Conservation (phyloP, 129 eudicot genomes). For the Artemisia annua region DNA sequence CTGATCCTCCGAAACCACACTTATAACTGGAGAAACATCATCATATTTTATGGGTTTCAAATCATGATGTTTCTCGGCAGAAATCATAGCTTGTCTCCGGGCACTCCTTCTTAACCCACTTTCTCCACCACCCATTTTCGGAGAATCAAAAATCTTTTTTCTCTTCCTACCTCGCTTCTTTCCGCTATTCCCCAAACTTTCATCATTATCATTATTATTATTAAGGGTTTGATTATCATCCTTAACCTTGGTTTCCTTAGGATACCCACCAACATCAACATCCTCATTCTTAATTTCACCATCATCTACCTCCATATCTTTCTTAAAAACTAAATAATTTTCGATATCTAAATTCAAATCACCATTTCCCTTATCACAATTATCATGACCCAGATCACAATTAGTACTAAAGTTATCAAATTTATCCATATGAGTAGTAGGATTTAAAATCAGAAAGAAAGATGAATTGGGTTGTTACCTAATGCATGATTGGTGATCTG, state of each 20-base stretch:
- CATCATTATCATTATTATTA: conserved; percentile 21
- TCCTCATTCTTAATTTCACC: conserved; percentile 36
- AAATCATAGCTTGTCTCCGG: conserved; percentile 46
- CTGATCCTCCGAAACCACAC: conserved; percentile 56
- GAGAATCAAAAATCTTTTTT: conserved; percentile 36
- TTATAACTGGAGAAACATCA: conserved; percentile 45
- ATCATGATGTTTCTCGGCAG: conserved; percentile 36
- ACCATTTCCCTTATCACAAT: conserved; percentile 24
- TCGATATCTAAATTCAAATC: conserved; percentile 81
- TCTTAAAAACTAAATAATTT: conserved; percentile 32
- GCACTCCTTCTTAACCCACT: conserved; percentile 83
- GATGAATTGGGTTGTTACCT: too few species aligned
- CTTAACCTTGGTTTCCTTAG: conserved; percentile 13
- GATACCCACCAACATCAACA: conserved; percentile 34
- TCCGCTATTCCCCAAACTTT: conserved; percentile 32
- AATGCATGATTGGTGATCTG: too few species aligned
- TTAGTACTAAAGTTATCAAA: conserved; percentile 15
- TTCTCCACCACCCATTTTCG: conserved; percentile 24
- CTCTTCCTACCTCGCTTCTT: conserved; percentile 55
- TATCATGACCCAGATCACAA: conserved; percentile 2
- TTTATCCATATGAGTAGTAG: conserved; percentile 18
- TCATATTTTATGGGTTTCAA: conserved; percentile 24
- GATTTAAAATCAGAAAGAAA: too few species aligned
- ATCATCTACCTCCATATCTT: conserved; percentile 54
- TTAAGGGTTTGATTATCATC: conserved; percentile 4